A percentile compares a stretch with the other conserved stretches of the same genome.
phyloP scores from a whole-genome alignment of 75 land plant species.

The Isoetes taiwanensis region DNA sequence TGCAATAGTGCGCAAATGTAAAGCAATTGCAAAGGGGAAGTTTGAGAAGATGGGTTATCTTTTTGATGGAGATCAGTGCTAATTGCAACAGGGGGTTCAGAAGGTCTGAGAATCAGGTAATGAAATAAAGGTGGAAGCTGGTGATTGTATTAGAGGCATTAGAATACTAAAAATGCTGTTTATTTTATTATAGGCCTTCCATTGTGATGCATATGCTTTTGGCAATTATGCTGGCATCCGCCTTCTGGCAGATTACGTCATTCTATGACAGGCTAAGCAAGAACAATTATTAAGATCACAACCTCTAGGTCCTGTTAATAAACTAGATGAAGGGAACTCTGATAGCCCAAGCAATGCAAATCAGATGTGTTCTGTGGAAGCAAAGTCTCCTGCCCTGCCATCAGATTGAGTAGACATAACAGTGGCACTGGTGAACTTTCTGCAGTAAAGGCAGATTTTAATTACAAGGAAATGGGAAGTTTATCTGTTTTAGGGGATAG shows the following conservation, averaged over 20 bases:
- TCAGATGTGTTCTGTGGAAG: too few relatives aligned
- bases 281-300: too few relatives aligned
- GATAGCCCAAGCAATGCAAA: too few relatives aligned
- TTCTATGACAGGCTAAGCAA: background rate
- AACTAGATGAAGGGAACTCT: too few relatives aligned
- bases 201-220: slow-evolving; percentile 7
- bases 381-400: too few relatives aligned
- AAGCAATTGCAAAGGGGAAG: slow-evolving; percentile 4
- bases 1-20: background rate
- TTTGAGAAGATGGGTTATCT: background rate
- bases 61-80: background rate
- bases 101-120: background rate
- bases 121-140: background rate
- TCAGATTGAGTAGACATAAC: too few relatives aligned
- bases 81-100: slow-evolving; percentile 1
- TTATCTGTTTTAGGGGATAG: too few relatives aligned
- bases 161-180: background rate
- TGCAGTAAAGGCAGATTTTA: too few relatives aligned
- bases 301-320: too few relatives aligned
- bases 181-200: background rate
- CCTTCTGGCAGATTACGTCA: slow-evolving; percentile 7
- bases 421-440: too few relatives aligned
- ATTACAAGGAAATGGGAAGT: too few relatives aligned
- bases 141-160: background rate
- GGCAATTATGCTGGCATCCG: background rate